A percentile compares a stretch with the other conserved stretches of the same genome.
These are phyloP conservation scores for Phaeodactylum tricornutum DNA, from an alignment of 108 stramenopile genomes.

Conservation along the genomic window DNA sequence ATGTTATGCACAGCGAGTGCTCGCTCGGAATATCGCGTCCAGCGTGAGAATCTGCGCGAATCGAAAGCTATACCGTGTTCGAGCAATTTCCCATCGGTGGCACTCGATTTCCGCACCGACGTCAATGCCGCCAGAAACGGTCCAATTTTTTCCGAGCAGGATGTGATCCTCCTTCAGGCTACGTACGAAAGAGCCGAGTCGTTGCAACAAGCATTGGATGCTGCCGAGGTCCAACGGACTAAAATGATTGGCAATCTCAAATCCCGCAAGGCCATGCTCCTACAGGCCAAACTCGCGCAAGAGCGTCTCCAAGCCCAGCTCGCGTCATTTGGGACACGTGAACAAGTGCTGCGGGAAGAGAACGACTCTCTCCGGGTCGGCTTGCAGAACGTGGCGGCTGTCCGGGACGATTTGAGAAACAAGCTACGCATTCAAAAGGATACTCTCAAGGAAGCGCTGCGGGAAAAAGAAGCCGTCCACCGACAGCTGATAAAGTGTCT, in stretches of 20 bases:
- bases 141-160: no score
- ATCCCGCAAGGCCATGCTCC: background rate
- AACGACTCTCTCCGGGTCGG: constrained; percentile 4
- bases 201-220: background rate
- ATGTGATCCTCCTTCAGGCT: no score
- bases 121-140: no score
- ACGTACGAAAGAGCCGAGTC: no score
- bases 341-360: background rate
- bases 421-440: constrained; percentile 9
- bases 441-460: background rate
- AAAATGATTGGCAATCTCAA: constrained; percentile 3
- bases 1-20: no score
- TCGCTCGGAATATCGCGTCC: no score
- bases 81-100: no score
- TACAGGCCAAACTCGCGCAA: background rate
- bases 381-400: background rate
- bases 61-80: no score
- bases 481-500: background rate
- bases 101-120: no score
- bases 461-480: constrained; percentile 4
- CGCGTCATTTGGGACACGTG: background rate
- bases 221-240: background rate
- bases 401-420: constrained; percentile 1
- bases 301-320: background rate
- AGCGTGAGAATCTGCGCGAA: no score